Base-by-base conservation (phyloP, 2,329 filamentous ascomycete species). In the Gyromitra esculenta region DNA sequence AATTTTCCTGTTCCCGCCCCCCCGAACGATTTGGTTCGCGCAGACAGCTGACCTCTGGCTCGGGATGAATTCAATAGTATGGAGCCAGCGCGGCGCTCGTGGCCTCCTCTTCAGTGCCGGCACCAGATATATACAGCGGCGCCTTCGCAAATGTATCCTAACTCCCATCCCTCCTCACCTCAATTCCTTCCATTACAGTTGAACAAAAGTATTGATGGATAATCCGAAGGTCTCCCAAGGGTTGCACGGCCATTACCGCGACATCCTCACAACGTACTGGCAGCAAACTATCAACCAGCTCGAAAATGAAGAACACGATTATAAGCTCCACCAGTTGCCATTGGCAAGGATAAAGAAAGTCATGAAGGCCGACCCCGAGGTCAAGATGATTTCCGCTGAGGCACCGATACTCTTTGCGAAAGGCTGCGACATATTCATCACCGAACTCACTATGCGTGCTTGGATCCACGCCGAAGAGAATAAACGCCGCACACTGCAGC, bases 381-480 rank as follows among this genome's bases (percentile, higher is more conserved):
- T 99, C 62, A 99, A 99, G 87, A 99, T 99, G 96, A 99, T 99
- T 79, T 98, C 94, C 2, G 96, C 96, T 7, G 96, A 99, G 85
- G 96, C 96, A 1, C 96, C 96, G 0, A 99, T 99, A 81, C 87
- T 99, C 13, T 99, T 99, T 82, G 96, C 96, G 66, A 99, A 99
- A 85, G 96, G 95, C 48, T 98, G 96, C 84, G 96, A 99, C 83
- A 97, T 98, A 82, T 99, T 99, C 85, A 99, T 99, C 82, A 97
- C 94, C 0, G 96, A 99, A 85, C 87, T 99, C 77, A 99, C 96
- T 6, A 99, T 99, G 96, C 93, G 96, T 79, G 96, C 96, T 60
- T 99, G 96, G 96, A 99, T 99, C 79, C 96, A 99, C 82, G 96
- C 96, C 15, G 96, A 99, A 83, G 96, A 99, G 85, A 99, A 99